A percentile compares a stretch with the other conserved stretches of the same genome.
phyloP scores from a whole-genome alignment of 1,284 basidiomycete species.

The Puccinia triticina region DNA sequence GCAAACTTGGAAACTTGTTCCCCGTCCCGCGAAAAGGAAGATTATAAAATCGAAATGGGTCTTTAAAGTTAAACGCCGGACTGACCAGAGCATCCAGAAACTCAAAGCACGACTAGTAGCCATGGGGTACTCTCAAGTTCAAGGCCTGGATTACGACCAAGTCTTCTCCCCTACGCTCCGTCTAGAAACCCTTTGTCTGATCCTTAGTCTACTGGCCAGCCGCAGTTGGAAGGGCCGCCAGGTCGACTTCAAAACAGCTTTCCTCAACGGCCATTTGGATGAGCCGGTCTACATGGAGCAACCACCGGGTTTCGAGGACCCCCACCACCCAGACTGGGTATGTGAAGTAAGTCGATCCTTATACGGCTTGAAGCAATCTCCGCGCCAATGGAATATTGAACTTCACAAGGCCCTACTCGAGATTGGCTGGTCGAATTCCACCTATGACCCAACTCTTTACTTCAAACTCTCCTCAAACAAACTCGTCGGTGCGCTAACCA shows the following conservation, averaged over 20 bases:
- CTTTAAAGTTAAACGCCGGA: constrained; percentile 12
- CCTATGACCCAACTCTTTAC: constrained; percentile 9
- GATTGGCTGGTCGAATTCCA: background rate
- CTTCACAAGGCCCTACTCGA: constrained; percentile 6
- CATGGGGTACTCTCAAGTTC: background rate
- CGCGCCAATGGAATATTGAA: constrained; percentile 10
- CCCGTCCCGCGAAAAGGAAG: too few relatives aligned
- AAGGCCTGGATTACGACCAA: constrained; percentile 13
- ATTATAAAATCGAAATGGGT: constrained; percentile 21
- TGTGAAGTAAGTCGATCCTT: too few relatives aligned
- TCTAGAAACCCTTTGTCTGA: background rate
- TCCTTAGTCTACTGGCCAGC: background rate
- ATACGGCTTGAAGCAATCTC: constrained; percentile 34
- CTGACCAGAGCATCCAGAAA: background rate
- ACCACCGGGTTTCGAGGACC: constrained; percentile 6
- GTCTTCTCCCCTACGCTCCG: background rate
- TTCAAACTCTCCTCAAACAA: background rate
- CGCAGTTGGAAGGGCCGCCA: background rate
- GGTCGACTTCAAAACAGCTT: constrained; percentile 17
- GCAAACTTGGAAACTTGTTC: too few relatives aligned
- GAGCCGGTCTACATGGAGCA: constrained; percentile 13
- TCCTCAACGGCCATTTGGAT: constrained; percentile 3
- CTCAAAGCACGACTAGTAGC: background rate
- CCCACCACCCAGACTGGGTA: background rate
- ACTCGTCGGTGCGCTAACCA: background rate